Percentiles rank a stretch among this genome's conserved stretches.
phyloP scores from a whole-genome alignment of 2,329 filamentous ascomycete genomes.

The Clonostachys solani region DNA sequence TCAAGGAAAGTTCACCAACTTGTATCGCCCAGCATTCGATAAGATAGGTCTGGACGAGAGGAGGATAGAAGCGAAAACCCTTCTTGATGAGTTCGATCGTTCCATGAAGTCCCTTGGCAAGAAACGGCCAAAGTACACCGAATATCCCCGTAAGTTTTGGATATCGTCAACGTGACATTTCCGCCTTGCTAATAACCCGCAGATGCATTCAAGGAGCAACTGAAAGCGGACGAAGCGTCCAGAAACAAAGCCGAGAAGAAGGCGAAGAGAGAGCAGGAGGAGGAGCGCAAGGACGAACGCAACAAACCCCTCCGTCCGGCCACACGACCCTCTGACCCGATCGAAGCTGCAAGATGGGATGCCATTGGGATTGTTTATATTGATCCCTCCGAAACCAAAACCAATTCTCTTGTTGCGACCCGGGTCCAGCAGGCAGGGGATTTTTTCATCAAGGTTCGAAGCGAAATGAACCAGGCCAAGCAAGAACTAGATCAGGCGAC shows the following conservation, averaged over 20 bases:
- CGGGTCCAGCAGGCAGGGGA: conserved; percentile 48
- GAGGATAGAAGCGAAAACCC: conserved; percentile 28
- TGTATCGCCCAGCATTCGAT: conserved; percentile 32
- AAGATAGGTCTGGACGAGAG: conserved; percentile 35
- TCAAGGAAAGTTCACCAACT: conserved; percentile 33
- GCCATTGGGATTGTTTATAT: conserved; percentile 44
- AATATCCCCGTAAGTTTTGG: conserved; percentile 32
- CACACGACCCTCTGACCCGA: conserved; percentile 36
- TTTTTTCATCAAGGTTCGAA: conserved; percentile 41
- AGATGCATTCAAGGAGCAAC: conserved; percentile 40
- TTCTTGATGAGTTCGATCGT: conserved; percentile 34
- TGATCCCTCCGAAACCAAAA: conserved; percentile 30
- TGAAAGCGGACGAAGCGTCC: conserved; percentile 37
- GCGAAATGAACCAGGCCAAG: conserved; percentile 41
- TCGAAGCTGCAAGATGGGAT: conserved; percentile 49
- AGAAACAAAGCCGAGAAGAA: conserved; percentile 41
- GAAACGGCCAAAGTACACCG: conserved; percentile 39
- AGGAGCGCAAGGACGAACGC: conserved; percentile 30
- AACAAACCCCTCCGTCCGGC: conserved; percentile 29
- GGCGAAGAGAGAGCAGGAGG: conserved; percentile 34
- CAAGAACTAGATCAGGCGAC: conserved; percentile 35
- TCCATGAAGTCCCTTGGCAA: conserved; percentile 35
- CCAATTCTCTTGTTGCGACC: conserved; percentile 33
- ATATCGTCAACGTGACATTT: background rate
- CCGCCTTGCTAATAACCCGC: conserved; percentile 1